Evolutionary conservation across 345 rosid species (phyloP), one percentile per base, ranked within the genome.

Genomic region (Lagerstroemia speciosa): DNA sequence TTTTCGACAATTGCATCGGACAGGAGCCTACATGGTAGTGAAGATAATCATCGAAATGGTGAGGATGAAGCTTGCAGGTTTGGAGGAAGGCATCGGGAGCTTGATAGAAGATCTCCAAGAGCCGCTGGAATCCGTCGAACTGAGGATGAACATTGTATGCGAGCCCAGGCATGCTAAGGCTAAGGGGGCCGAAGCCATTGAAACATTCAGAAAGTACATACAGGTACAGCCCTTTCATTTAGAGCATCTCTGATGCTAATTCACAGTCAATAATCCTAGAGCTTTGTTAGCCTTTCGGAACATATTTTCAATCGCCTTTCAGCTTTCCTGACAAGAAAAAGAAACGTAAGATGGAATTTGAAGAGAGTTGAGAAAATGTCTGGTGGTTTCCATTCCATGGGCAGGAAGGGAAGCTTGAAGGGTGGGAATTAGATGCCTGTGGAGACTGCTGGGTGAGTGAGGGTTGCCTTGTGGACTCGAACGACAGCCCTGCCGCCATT

Each of bases 11-110:
- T 29, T 37, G 29, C 7, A n/a, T 3, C 12, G 17, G 1, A 0
- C 67, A 93, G 98, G 98, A 50, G 98, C 98, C 36, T 91, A 87
- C 72, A 86, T 89, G 96, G 97, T 89, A 66, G 97, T 93, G 11
- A 91, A 93, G 74, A 89, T 93, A 67, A 85, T 93, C 53, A 87
- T 93, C 8, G 91, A 86, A 72, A 91, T 93, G 94, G 96, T 93
- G 37, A 79, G 84, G 32, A 91, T 91, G 98, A 85, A 78, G 77
- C 79, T 91, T 1, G 82, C 66, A 0, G 93, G 96, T 72, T 82
- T 82, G 24, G 74, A 80, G 0, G 81, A 85, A 67, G 97, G 95
- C 46, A 86, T 93, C 2, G 95, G 96, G 20, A 84, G 89, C 77
- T 76, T 93, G 1, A 86, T 93, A 52, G 72, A 84, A 78, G 90